A percentile compares a stretch with the other conserved stretches of the same genome.
These are phyloP conservation scores for Telopea speciosissima DNA, from an alignment of 177 flowering plant species.

Conservation along the genomic window DNA sequence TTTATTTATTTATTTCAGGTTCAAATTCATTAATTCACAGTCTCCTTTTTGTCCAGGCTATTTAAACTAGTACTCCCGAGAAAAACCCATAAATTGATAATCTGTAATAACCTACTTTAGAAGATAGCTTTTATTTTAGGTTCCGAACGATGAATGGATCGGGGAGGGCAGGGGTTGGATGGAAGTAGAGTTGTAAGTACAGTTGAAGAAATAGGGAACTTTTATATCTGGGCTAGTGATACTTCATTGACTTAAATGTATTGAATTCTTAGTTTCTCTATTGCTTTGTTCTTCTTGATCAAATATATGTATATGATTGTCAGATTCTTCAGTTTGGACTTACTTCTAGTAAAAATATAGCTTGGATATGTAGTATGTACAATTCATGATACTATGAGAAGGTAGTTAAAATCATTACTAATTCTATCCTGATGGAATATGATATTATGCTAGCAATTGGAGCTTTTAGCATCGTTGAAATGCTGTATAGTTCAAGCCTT, in stretches of 20 bases:
- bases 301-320: neutral
- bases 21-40: neutral
- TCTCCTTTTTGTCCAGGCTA: neutral
- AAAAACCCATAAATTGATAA: no score
- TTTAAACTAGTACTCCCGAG: no score
- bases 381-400: neutral
- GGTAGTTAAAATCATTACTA: neutral
- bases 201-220: neutral
- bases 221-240: neutral
- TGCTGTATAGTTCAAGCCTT: conserved; percentile 80
- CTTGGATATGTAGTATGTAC: neutral
- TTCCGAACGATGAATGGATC: no score
- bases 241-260: neutral
- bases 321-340: neutral
- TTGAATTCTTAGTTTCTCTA: neutral
- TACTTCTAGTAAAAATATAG: no score
- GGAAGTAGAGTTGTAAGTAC: no score
- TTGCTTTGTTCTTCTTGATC: neutral
- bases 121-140: no score
- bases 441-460: conserved; percentile 50
- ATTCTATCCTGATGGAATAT: conserved; percentile 1
- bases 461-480: conserved; percentile 75
- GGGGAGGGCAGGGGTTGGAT: no score
- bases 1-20: no score
- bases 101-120: no score